Evolutionary conservation across 768 basidiomycete species (phyloP).

Genomic region (Sporobolomyces phaffii): DNA sequence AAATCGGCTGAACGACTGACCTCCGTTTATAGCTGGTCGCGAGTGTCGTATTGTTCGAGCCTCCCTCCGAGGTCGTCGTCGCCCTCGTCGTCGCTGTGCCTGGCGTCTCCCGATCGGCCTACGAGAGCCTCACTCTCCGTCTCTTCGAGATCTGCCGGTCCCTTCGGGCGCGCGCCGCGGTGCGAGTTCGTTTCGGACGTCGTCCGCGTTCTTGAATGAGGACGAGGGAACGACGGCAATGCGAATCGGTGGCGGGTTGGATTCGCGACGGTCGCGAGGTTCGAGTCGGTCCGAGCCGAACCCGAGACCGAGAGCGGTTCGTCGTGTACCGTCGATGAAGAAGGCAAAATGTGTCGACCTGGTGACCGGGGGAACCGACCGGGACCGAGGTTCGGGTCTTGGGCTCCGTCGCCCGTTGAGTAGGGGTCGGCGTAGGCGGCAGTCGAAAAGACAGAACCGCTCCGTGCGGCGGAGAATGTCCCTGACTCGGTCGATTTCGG

Average conservation of each 20-base stretch:
- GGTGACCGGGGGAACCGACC: conserved; percentile 2
- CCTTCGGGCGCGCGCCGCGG: conserved; percentile 15
- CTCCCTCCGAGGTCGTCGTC: not conserved
- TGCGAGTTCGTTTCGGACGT: not conserved
- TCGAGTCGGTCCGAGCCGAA: not conserved
- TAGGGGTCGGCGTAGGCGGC: conserved; percentile 24
- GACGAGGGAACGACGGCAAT: conserved; percentile 4
- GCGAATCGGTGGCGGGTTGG: conserved; percentile 13
- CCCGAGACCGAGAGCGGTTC: not conserved
- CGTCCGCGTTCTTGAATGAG: not conserved
- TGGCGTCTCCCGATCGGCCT: not conserved
- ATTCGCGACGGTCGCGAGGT: not conserved
- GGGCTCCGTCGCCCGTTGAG: not conserved
- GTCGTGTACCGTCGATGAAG: not conserved
- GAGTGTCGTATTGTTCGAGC: conserved; percentile 19
- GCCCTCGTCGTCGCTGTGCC: not conserved
- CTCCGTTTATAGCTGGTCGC: conserved; percentile 13
- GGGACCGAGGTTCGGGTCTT: not conserved
- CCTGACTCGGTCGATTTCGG: not conserved
- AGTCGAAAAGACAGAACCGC: conserved; percentile 12
- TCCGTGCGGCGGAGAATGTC: conserved; percentile 11
- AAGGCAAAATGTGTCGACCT: conserved; percentile 7
- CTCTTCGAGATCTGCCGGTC: conserved; percentile 18
- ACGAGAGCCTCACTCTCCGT: conserved; percentile 25
- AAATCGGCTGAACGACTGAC: too few species aligned